Evolutionary conservation across 1,284 basidiomycete genomes (phyloP), one percentile per base, ranked within the genome.

Genomic region (Microbotryum violaceum): DNA sequence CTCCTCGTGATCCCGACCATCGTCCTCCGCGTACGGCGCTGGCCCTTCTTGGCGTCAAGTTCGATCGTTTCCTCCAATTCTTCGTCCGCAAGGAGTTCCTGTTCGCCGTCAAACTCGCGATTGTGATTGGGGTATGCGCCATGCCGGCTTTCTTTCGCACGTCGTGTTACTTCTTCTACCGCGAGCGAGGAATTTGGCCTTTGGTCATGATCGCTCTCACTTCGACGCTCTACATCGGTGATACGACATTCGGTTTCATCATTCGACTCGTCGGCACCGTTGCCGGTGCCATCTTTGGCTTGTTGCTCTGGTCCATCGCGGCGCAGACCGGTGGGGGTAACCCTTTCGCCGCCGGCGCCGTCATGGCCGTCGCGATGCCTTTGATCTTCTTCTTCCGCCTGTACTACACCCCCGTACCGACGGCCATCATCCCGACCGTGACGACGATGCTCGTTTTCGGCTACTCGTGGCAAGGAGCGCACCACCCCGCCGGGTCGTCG

Each of bases 31-130:
- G 70, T 6, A 72, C 56, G 20, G 59, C 70, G 2, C 48, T 56
- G 0, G 70, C 78, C 21, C 63, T 72, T 49, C 29, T 74, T 3
- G 68, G 78, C 1, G 70, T 74, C 8, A 62, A 65, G 20, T 45
- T 75, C 2, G 60, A 67, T 18, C 51, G 55, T 2, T 53, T 73
- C 14, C 57, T 69, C 1, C 72, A 75, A 27, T 47, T 74, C 7
- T 60, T 77, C 0, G 70, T 73, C 21, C 74, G 72, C 18, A 70
- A 74, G 23, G 76, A 77, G 52, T 56, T 75, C 64, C 76, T 91
- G 61, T 93, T 85, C 66, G 87, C 87, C 0, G 58, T 91, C 66
- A 94, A 94, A 75, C 89, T 86, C 1, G 88, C 83, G 0, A 66
- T 85, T 10, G 72, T 92, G 54, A 83, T 85, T 47, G 79, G 83